Evolutionary conservation across 148 eudicot genomes (phyloP), one percentile per base, ranked within the genome.

Genomic region (Nyssa sinensis): DNA sequence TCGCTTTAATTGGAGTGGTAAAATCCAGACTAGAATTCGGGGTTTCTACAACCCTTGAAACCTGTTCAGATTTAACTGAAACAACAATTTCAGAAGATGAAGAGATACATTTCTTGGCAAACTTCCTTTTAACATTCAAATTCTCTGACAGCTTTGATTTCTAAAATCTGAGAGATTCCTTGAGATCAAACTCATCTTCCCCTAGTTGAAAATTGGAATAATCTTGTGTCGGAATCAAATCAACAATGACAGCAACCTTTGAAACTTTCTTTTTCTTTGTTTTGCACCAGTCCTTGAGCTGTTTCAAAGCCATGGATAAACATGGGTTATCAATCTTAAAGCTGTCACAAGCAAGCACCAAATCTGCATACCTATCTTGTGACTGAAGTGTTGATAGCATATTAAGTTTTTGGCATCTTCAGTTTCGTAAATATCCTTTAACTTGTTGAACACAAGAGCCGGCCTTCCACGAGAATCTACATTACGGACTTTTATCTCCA

Each of bases 101-200:
- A 30, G 74, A 39, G 34, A 12, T 62, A 73, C 30, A 23, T 47
- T 51, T 75, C n/a, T 67, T 73, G 30, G 30, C 47, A 29, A 30
- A 32, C 78, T 77, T 84, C 81, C 47, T 93, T 82, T 75, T 81
- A 34, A 79, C 70, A 74, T 79, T 83, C 44, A 62, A 65, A 67
- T 68, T 84, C 68, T 80, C 84, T 19, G 82, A 67, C 75, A 73
- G 60, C 85, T 82, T 88, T 34, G 75, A 73, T 75, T 84, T 92
- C 91, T 71, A 89, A 72, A 79, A 81, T 65, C 74, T 75, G 60
- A 92, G 87, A 67, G 97, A 80, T 83, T 84, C 90, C 67, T 67
- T 66, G 63, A 90, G 81, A 79, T 89, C 90, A 78, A 72, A 62
- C 21, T 83, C 89, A 79, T 89, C 89, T 74, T 77, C 89, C 17